Conservation (phyloP, 257 asterid species). For the Primulina huaijiensis region DNA sequence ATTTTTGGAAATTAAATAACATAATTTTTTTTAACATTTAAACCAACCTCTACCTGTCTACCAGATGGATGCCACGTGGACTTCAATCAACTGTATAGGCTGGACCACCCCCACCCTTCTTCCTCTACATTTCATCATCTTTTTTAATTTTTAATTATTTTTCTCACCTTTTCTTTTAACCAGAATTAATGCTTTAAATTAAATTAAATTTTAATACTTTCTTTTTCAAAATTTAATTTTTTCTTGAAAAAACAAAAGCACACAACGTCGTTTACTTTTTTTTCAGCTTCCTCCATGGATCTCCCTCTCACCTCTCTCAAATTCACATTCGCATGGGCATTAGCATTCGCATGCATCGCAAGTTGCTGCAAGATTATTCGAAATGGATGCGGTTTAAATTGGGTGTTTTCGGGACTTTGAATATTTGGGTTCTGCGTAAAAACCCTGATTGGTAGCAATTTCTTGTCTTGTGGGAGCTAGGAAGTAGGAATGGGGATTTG, state of each 20-base stretch:
- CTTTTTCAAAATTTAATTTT: background rate
- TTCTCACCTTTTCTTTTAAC: slow-evolving; percentile 5
- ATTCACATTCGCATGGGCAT: background rate
- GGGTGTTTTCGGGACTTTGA: slow-evolving; percentile 32
- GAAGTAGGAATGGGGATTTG: background rate
- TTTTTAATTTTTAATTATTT: slow-evolving; percentile 33
- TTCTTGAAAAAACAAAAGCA: slow-evolving; percentile 17
- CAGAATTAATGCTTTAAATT: slow-evolving; percentile 11
- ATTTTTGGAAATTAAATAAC: background rate
- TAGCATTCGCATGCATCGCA: too few species aligned
- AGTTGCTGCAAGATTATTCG: slow-evolving; percentile 3
- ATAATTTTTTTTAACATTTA: background rate
- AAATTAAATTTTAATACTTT: slow-evolving; percentile 6
- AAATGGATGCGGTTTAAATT: slow-evolving; percentile 19
- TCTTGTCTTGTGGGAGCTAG: background rate
- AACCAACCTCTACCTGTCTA: slow-evolving; percentile 7
- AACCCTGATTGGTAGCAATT: background rate
- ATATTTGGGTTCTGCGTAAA: background rate
- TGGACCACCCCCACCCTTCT: slow-evolving; percentile 29
- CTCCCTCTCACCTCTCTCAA: slow-evolving; percentile 21
- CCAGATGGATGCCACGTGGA: slow-evolving; percentile 34
- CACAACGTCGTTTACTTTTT: slow-evolving; percentile 26
- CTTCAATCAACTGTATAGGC: slow-evolving; percentile 29
- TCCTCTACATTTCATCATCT: slow-evolving; percentile 32
- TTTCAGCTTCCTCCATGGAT: slow-evolving; percentile 29